These are phyloP conservation scores for Bidens hawaiensis DNA, from an alignment of 140 eudicot species.

Conservation along the genomic window DNA sequence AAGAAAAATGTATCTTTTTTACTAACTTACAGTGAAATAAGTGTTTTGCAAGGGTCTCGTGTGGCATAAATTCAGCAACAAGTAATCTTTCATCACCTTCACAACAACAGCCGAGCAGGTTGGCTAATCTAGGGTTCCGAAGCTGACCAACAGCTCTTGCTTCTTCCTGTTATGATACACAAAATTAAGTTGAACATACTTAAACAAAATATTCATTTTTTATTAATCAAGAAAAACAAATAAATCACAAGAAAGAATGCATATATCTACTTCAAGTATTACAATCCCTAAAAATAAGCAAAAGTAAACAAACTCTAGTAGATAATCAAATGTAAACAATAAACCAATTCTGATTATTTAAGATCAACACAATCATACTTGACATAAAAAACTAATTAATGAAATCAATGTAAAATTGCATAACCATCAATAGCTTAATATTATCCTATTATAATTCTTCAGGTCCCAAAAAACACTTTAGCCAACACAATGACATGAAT, in stretches of 20 bases:
- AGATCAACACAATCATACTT: background rate
- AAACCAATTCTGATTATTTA: background rate
- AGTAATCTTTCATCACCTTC: constrained; percentile 97
- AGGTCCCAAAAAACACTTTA: background rate
- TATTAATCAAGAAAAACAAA: background rate
- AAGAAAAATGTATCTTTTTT: background rate
- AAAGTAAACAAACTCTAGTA: background rate
- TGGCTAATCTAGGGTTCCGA: constrained; percentile 74
- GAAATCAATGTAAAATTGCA: background rate
- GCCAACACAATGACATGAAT: background rate
- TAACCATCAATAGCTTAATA: background rate
- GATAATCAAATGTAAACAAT: background rate
- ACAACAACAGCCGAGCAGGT: constrained; percentile 89
- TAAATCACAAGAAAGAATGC: background rate
- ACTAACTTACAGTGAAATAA: constrained; percentile 80
- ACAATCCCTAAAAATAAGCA: background rate
- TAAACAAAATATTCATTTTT: background rate
- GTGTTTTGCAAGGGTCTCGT: constrained; percentile 97
- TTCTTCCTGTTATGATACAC: constrained; percentile 62
- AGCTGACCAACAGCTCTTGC: constrained; percentile 96
- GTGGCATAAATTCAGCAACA: constrained; percentile 95
- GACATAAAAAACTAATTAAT: background rate
- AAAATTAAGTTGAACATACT: background rate
- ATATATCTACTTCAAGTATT: background rate
- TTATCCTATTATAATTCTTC: background rate